A percentile compares a stretch with the other conserved stretches of the same genome.
Evolutionary conservation across 2,329 filamentous ascomycete species (phyloP).

Genomic region (Aspergillus candidus): DNA sequence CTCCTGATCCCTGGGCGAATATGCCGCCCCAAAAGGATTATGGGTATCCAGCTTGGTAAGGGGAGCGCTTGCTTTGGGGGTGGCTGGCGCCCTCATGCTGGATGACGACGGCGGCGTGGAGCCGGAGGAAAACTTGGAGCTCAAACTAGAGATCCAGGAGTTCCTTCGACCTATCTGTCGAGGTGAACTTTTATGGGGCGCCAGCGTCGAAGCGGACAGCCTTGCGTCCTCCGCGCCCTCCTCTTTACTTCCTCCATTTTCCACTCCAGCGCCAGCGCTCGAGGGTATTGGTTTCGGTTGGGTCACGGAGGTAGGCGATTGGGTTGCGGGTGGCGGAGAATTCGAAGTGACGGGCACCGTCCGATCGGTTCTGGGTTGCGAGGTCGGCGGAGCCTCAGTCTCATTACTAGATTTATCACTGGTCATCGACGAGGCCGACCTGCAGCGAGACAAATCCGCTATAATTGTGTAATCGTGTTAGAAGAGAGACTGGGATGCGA

Average conservation of each 20-base stretch:
- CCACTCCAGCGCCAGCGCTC: constrained; percentile 10
- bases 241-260: constrained; percentile 13
- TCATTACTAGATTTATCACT: constrained; percentile 24
- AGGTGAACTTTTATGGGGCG: constrained; percentile 21
- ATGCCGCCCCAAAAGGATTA: constrained; percentile 43
- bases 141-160: constrained; percentile 92
- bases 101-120: constrained; percentile 37
- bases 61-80: constrained; percentile 29
- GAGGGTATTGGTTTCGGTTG: constrained; percentile 13
- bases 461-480: constrained; percentile 17
- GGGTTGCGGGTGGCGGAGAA: constrained; percentile 12
- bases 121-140: constrained; percentile 76
- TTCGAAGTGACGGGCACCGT: constrained; percentile 18
- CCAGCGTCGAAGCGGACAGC: constrained; percentile 14
- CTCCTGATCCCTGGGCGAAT: constrained; percentile 39
- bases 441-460: constrained; percentile 29
- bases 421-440: constrained; percentile 28
- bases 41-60: constrained; percentile 30
- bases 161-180: constrained; percentile 51
- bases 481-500: neutral
- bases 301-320: constrained; percentile 7
- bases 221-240: constrained; percentile 21
- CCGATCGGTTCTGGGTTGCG: constrained; percentile 18
- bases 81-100: constrained; percentile 25
- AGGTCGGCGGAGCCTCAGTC: constrained; percentile 13